Percentiles rank a stretch among this genome's conserved stretches.
Conservation (phyloP, 495 filamentous ascomycete genomes). For the Penicillium coffeae region DNA sequence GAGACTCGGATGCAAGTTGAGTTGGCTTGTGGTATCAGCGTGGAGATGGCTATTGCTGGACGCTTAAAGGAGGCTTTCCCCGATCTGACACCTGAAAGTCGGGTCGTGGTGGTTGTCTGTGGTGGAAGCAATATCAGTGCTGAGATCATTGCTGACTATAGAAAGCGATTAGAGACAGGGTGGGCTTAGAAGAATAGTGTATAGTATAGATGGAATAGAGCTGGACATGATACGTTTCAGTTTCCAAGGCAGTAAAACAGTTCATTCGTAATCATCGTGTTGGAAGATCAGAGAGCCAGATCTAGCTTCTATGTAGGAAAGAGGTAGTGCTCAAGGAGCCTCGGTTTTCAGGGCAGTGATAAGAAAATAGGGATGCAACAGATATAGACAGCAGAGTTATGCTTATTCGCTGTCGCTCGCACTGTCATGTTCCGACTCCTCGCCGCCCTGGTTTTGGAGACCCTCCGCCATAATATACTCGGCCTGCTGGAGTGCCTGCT, state of each 20-base stretch:
- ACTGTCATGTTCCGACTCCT: conserved; percentile 31
- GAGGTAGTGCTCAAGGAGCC: neutral
- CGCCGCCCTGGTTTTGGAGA: conserved; percentile 26
- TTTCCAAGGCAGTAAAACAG: neutral
- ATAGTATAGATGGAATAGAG: no score
- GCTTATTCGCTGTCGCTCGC: conserved; percentile 43
- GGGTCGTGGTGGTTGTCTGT: conserved; percentile 80
- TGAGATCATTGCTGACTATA: conserved; percentile 62
- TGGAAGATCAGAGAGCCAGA: conserved; percentile 5
- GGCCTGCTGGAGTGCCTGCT: conserved; percentile 64
- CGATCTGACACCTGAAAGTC: conserved; percentile 50
- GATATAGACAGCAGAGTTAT: neutral
- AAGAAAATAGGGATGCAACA: neutral
- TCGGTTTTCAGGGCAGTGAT: neutral
- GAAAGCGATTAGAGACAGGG: conserved; percentile 33
- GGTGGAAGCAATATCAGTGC: conserved; percentile 70
- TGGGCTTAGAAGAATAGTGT: conserved; percentile 23
- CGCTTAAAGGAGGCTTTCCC: conserved; percentile 56
- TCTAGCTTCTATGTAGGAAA: conserved; percentile 5
- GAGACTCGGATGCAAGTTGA: conserved; percentile 76
- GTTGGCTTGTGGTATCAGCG: conserved; percentile 73
- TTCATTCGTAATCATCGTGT: conserved; percentile 13
- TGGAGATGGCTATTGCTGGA: conserved; percentile 43
- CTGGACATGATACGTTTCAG: neutral
- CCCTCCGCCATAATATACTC: conserved; percentile 62